phyloP scores from a whole-genome alignment of 192 early-diverging fungal species.

The Bifiguratus adelaidae region DNA sequence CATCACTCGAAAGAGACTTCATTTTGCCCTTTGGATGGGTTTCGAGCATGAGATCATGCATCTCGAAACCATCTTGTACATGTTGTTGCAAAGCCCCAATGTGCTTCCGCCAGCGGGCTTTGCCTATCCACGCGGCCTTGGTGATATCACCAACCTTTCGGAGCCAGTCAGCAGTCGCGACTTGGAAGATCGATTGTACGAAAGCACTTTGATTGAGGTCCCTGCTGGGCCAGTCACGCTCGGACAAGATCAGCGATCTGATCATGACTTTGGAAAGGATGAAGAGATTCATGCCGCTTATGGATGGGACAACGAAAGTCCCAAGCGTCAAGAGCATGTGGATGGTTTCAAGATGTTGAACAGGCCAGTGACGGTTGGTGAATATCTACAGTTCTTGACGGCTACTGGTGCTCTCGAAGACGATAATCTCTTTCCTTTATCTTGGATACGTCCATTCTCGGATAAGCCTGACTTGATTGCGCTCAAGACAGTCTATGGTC shows the following conservation, averaged over 20 bases:
- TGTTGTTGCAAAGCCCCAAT: slow-evolving; percentile 64
- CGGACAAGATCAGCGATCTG: slow-evolving; percentile 47
- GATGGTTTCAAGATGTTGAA: slow-evolving; percentile 52
- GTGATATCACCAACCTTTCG: neutral
- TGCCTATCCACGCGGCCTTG: neutral
- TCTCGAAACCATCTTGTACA: slow-evolving; percentile 84
- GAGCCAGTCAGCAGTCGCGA: slow-evolving; percentile 12
- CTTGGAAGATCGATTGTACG: neutral
- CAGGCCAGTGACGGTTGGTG: slow-evolving; percentile 71
- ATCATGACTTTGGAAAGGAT: neutral
- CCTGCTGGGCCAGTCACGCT: slow-evolving; percentile 14
- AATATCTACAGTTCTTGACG: slow-evolving; percentile 54
- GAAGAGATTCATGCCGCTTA: slow-evolving; percentile 23
- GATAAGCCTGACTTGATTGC: slow-evolving; percentile 4
- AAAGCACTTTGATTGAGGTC: slow-evolving; percentile 1
- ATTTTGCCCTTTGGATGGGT: slow-evolving; percentile 69
- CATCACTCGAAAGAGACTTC: slow-evolving; percentile 18
- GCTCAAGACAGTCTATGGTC: slow-evolving; percentile 64
- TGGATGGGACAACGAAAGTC: slow-evolving; percentile 92
- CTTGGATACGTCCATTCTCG: slow-evolving; percentile 32
- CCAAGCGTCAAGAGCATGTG: slow-evolving; percentile 22
- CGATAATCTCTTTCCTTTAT: slow-evolving; percentile 29
- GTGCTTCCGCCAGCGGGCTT: slow-evolving; percentile 33
- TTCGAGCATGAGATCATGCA: slow-evolving; percentile 96
- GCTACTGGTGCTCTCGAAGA: slow-evolving; percentile 1